Percentiles rank a stretch among this genome's conserved stretches.
These are phyloP conservation scores for Coemansia sp. DNA, from an alignment of 192 early-diverging fungal species.

Conservation along the genomic window DNA sequence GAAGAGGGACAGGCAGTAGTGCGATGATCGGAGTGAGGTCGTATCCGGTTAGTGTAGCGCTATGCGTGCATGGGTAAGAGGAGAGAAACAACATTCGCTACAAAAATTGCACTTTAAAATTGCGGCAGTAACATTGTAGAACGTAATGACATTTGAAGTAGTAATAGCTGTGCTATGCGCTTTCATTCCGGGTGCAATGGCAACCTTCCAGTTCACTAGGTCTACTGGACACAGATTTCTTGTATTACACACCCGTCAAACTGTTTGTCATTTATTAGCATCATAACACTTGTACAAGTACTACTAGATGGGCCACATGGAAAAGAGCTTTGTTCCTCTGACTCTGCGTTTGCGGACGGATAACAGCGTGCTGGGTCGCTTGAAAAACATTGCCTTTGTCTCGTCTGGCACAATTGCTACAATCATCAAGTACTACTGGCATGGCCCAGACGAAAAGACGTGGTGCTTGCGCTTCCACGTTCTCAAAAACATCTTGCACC, in stretches of 20 bases:
- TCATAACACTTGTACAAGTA: no score
- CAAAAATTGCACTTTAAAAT: not conserved
- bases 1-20: no score
- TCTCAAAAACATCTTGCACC: constrained; percentile 31
- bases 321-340: constrained; percentile 18
- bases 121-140: not conserved
- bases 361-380: constrained; percentile 20
- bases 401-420: constrained; percentile 10
- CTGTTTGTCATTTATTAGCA: no score
- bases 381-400: constrained; percentile 43
- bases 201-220: not conserved
- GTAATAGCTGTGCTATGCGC: not conserved
- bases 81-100: no score
- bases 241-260: not conserved
- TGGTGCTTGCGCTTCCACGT: constrained; percentile 45
- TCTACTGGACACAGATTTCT: not conserved
- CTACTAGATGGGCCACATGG: no score
- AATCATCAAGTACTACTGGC: constrained; percentile 32
- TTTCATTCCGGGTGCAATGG: not conserved
- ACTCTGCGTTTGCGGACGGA: constrained; percentile 35
- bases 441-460: constrained; percentile 28
- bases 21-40: no score
- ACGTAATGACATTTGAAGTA: not conserved
- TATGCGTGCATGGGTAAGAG: no score
- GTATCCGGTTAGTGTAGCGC: no score